Base-by-base conservation (phyloP, 306 rosid genomes). In the Vicia sativa region DNA sequence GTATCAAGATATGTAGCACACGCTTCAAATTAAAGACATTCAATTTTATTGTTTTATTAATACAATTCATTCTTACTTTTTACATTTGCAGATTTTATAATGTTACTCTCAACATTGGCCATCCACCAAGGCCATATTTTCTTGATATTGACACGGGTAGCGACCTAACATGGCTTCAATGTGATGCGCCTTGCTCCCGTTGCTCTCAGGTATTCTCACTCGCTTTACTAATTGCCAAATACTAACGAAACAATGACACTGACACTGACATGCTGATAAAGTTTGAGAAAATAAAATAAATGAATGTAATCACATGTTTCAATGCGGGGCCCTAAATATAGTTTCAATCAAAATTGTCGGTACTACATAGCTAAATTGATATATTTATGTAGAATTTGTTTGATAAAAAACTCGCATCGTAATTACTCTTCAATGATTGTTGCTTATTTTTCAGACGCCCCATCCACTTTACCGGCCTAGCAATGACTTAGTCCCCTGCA, bases 101-200 rank as follows among this genome's bases (percentile, higher is more conserved):
- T 61, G 91, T 89, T 9, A 92, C 98, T 53, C 68, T 92, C 11
- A 81, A 69, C 77, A 69, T 92, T 23, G 98, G 98, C 6, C 82
- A 84, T 59, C 98, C 98, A 64, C 82, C 98, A 2, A 89, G 78
- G 83, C 98, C 96, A 6, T 92, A 89, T 78, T 92, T 81, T 84
- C 83, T 92, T 46, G 98, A 92, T 70, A 89, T 95, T 35, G 98
- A 92, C 80, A 92, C 96, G 0, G 98, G 98, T 12, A 92, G 98
- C 73, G 98, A 92, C 81, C 92, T 92, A 71, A 87, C 98, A 53
- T 92, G 98, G 98, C 96, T 92, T 77, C 98, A 89, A 79, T 92
- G 98, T 70, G 95, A 89, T 68, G 96, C 95, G 41, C 95, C 98
- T 48, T 87, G 98, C 67, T 68, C 80, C n/a, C 83, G 21, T 9